These are phyloP conservation scores for Lasiosphaeria miniovina DNA, from an alignment of 495 filamentous ascomycete genomes.

Conservation along the genomic window DNA sequence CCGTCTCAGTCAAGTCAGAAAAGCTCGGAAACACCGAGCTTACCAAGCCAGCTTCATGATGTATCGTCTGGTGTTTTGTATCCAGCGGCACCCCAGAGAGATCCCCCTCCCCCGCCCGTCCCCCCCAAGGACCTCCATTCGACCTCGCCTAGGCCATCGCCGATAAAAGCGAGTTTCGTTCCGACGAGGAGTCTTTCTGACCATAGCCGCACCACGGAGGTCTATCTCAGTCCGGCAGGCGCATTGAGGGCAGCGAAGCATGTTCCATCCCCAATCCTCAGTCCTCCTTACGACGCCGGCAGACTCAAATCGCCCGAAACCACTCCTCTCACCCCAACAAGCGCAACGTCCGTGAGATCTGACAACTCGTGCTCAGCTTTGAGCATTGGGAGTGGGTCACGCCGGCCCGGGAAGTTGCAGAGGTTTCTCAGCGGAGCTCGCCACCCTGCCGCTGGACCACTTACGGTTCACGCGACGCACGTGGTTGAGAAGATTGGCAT, in stretches of 20 bases:
- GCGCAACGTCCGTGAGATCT: conserved; percentile 26
- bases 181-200: conserved; percentile 8
- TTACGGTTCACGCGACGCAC: conserved; percentile 32
- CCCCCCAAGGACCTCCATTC: conserved; percentile 29
- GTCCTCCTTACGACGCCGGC: not conserved
- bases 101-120: conserved; percentile 29
- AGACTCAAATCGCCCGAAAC: conserved; percentile 23
- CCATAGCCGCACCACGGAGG: conserved; percentile 1
- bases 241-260: conserved; percentile 7
- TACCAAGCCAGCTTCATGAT: not conserved
- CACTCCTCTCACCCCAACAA: conserved; percentile 23
- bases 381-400: conserved; percentile 35
- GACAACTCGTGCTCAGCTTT: conserved; percentile 27
- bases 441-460: conserved; percentile 19
- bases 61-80: not conserved
- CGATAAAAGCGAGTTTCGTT: conserved; percentile 7
- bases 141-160: conserved; percentile 3
- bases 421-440: conserved; percentile 39
- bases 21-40: conserved; percentile 4
- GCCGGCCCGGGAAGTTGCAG: conserved; percentile 37
- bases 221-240: not conserved
- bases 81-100: conserved; percentile 12
- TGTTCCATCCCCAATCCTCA: conserved; percentile 10
- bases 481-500: conserved; percentile 26
- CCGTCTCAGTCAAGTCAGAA: conserved; percentile 11